Evolutionary conservation across 306 rosid species (phyloP).

Genomic region (Cercis canadensis): DNA sequence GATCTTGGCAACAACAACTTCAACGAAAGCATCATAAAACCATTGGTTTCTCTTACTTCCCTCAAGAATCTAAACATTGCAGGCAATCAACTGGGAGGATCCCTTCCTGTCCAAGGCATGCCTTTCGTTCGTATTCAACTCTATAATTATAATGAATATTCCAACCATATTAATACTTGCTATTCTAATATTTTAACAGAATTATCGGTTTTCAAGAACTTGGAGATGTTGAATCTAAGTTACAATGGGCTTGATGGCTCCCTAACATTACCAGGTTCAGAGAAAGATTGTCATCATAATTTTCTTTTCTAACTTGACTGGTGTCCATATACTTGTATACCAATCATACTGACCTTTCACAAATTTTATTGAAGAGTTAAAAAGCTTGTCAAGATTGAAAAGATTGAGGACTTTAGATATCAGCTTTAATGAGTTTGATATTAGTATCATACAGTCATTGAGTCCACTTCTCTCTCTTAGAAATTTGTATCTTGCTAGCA

Average conservation of each 20-base stretch:
- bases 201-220: slow-evolving; percentile 17
- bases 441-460: background rate
- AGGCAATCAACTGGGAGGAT: background rate
- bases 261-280: slow-evolving; percentile 3
- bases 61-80: background rate
- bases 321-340: no score
- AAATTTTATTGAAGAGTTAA: background rate
- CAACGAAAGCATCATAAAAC: background rate
- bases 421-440: background rate
- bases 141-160: no score
- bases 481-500: background rate
- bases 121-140: no score
- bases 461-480: slow-evolving; percentile 3
- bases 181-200: no score
- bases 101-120: slow-evolving; percentile 9
- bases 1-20: background rate
- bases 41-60: background rate
- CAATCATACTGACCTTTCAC: background rate
- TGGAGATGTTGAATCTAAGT: slow-evolving; percentile 29
- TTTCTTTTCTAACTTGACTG: no score
- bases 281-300: no score
- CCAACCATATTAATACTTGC: background rate
- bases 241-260: background rate
- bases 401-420: slow-evolving; percentile 17
- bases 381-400: slow-evolving; percentile 9